These are phyloP conservation scores for Astraeus odoratus DNA, from an alignment of 768 basidiomycete species.

Conservation along the genomic window DNA sequence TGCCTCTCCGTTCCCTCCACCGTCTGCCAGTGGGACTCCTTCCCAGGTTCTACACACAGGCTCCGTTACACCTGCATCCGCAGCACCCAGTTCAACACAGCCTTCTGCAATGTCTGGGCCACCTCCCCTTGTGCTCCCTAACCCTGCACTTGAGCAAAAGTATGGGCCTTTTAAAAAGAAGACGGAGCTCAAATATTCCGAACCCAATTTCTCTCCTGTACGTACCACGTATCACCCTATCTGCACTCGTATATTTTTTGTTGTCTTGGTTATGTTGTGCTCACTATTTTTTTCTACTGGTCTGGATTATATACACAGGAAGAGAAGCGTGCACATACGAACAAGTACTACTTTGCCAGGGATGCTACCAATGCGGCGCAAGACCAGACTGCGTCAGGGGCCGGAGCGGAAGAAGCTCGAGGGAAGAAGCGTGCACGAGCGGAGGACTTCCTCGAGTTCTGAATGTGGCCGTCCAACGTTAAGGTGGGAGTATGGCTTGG, in stretches of 20 bases:
- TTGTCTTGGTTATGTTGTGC: neutral
- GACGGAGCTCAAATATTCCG: constrained; percentile 64
- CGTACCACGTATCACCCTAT: constrained; percentile 18
- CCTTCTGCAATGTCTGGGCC: constrained; percentile 3
- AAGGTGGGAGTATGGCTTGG: neutral
- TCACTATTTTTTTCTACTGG: neutral
- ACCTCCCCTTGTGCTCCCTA: constrained; percentile 41
- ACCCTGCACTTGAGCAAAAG: constrained; percentile 51
- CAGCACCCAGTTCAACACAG: constrained; percentile 6
- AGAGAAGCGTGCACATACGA: constrained; percentile 62
- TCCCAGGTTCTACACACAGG: constrained; percentile 8
- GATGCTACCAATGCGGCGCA: constrained; percentile 26
- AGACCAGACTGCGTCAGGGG: constrained; percentile 13
- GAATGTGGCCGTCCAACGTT: neutral
- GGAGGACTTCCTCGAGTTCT: constrained; percentile 67
- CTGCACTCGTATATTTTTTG: neutral
- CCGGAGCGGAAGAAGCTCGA: constrained; percentile 51
- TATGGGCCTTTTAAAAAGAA: constrained; percentile 73
- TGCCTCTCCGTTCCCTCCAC: constrained; percentile 20
- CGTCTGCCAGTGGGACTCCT: constrained; percentile 21
- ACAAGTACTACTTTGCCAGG: constrained; percentile 54
- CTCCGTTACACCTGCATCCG: too few species aligned
- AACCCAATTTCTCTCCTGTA: constrained; percentile 77
- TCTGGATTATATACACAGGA: constrained; percentile 41
- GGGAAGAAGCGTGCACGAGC: constrained; percentile 84